Evolutionary conservation across 2,329 filamentous ascomycete genomes (phyloP), one percentile per base, ranked within the genome.

Genomic region (Colletotrichum abscissum): DNA sequence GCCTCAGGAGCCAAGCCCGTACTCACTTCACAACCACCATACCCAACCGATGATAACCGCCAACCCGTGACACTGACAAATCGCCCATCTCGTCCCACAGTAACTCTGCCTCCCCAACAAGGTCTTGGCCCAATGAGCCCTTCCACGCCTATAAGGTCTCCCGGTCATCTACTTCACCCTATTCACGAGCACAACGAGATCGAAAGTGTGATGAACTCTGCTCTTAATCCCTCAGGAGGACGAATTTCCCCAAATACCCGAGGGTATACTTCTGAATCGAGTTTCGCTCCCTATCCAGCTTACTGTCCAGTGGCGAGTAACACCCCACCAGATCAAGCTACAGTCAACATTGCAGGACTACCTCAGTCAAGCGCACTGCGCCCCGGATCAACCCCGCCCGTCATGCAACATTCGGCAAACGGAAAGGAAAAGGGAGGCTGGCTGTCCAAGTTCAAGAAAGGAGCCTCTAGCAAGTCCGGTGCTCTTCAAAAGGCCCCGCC

Each of bases 361-460:
- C 16, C 55, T 5, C 26, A 42, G n/a, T 33, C 28, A 4, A 46
- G 30, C 22, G 22, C 1, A 4, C 19, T 58, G 42, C 58, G 63
- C 2, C 69, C 68, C 6, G 71, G 16, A 22, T 67, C 69, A 19
- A 70, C 26, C 5, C 49, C 64, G 8, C 62, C 74, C 8, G 59
- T 35, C 11, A 54, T 59, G n/a, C 38, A 60, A 49, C 55, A 62
- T 4, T 33, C 64, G 9, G 38, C 55, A n/a, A 69, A 57, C 30
- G 71, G 59, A 4, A 76, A 64, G n/a, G 73, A 75, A 14, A 74
- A 74, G 30, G 73, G 66, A 2, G 57, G 75, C 9, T 77, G 73
- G 76, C 60, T 74, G 7, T 75, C 75, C 22, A 75, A 75, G 71
- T 56, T 75, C 1, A 72, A 55, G 64, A 75, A 72, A n/a, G 28